A percentile compares a stretch with the other conserved stretches of the same genome.
phyloP scores from a whole-genome alignment of 23 red algal species.

The Gracilaria domingensis region DNA sequence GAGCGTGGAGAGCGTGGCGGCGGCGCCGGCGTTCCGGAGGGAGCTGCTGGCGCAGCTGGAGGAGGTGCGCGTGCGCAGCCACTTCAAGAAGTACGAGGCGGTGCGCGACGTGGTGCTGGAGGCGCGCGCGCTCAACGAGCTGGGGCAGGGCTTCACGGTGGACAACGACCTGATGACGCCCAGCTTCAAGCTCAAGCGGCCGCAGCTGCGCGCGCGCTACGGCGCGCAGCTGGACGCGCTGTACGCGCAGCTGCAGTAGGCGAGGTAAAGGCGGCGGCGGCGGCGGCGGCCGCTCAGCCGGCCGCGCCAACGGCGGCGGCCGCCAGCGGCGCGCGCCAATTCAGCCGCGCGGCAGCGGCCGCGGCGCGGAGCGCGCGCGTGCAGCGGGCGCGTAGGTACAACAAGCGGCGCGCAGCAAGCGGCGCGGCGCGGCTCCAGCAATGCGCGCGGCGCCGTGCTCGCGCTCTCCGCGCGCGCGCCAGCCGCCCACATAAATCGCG shows the following conservation, averaged over 20 bases:
- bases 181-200: conserved; percentile 94
- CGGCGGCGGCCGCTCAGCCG: neutral
- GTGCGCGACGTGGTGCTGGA: conserved; percentile 84
- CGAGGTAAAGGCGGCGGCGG: neutral
- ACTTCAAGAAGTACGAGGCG: conserved; percentile 91
- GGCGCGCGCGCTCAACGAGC: conserved; percentile 80
- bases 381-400: no score
- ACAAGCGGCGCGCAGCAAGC: no score
- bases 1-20: conserved; percentile 61
- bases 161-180: conserved; percentile 95
- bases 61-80: conserved; percentile 47
- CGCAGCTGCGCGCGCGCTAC: conserved; percentile 81
- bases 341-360: no score
- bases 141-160: conserved; percentile 88
- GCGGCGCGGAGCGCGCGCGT: no score
- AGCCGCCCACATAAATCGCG: no score
- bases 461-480: neutral
- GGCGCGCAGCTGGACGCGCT: conserved; percentile 71
- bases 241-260: conserved; percentile 54
- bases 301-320: no score
- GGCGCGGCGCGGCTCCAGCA: neutral
- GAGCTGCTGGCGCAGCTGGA: conserved; percentile 78
- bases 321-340: no score
- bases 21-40: conserved; percentile 67
- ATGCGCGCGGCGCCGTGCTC: neutral